Base-by-base conservation (phyloP, 202 grass and related monocot genomes). In the Zoysia matrella region DNA sequence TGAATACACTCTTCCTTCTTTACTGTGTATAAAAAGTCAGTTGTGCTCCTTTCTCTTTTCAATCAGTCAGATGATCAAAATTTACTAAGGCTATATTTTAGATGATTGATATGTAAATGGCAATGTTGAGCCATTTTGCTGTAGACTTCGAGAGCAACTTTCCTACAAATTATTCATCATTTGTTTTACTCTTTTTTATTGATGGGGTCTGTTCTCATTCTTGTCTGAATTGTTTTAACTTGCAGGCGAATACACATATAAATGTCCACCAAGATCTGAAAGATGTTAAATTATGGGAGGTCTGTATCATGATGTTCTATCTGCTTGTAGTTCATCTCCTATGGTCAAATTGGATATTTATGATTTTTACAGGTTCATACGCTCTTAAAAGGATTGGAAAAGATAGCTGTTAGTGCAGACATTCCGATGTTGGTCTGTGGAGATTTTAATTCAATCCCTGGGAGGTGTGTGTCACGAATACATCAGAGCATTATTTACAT, bases 391-490 rank as follows among this genome's bases (percentile, higher is more conserved):
- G 95, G 95, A 71, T 82, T 98, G 77, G 95, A 98, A 83, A 98
- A 98, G 76, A 98, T 99, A 87, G 97, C 97, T 67, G 86, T 90
- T 18, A 99, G 97, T 90, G 97, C 97, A n/a, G 97, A 96, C 71
- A 99, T 99, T 96, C 97, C 97, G 56, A 99, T 99, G 97, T 84
- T 99, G 86, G 97, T 99, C 53, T 99, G 93, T 94, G 97, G 97
- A 67, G 93, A 99, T 96, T 99, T 99, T 52, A 96, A 96, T 79
- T 92, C 97, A 49, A 79, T 76, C 72, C 97, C 97, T 65, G 97
- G 93, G 77, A 99, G 97, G 97, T 89, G 51, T 2, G 57, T 79
- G 18, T 64, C 42, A 70, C 79, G 65, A 82, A 77, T 40, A 50
- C 12, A 64, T 60, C 42, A 36, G 47, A 44, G 50, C 14, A 51